Base-by-base conservation (phyloP, 345 rosid species). In the Ailanthus altissimus region DNA sequence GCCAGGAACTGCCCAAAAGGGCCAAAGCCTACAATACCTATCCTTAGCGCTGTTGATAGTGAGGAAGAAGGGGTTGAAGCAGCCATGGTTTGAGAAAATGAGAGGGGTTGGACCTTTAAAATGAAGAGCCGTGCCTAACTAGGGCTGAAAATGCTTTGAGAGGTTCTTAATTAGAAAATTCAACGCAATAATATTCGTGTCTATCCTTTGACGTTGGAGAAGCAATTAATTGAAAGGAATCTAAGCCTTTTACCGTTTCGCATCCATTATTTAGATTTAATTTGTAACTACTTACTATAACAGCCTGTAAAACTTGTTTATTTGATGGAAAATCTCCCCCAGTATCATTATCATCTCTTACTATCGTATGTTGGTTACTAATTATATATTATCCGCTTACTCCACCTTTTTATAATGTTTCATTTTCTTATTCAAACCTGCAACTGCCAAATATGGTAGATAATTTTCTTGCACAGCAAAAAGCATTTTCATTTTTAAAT, bases 11-110 rank as follows among this genome's bases (percentile, higher is more conserved):
- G 94, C 9, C 85, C 89, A 49, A 88, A 90, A 5, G 79, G 68
- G 36, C 94, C 94, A 73, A 88, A 88, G 50, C 92, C 94, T 8
- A 90, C 65, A 2, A 88, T 73, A 40, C 81, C 92, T 28, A 90
- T 78, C 70, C 83, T 87, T 42, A 88, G 85, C 53, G 45, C 18
- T 58, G 67, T 65, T 4, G 84, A 28, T 1, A 77, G 16, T 6
- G 70, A 73, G 65, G 73, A 63, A 43, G 81, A 65, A 47, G 79
- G 45, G 21, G 79, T 18, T 5, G 81, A 61, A 58, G 73, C 47
- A 20, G 81, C 76, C 86, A 84, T 77, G 60, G 67, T 25, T 11
- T 10, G 38, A 21, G 66, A 20, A 40, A 42, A 25, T 8, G 59
- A 46, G 57, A 56, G 64, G 18, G 40, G 23, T 6, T 42, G 51